Percentiles rank a stretch among this genome's conserved stretches.
Conservation (phyloP, 2,329 filamentous ascomycete genomes). For the Periconia digitata region DNA sequence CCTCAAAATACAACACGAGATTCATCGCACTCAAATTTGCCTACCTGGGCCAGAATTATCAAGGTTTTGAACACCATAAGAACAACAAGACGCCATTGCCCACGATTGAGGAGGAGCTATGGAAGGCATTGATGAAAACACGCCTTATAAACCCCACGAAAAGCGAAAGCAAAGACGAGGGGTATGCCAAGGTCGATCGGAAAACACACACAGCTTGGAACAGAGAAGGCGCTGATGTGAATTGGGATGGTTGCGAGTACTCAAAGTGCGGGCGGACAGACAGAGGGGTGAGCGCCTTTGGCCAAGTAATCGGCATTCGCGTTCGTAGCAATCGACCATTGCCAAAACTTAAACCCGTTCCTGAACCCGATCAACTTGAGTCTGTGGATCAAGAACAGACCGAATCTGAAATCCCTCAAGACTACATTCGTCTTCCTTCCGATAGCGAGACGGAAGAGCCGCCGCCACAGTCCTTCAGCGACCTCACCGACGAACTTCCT, state of each 20-base stretch:
- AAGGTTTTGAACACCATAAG: conserved; percentile 86
- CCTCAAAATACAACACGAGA: conserved; percentile 77
- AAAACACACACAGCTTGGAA: conserved; percentile 41
- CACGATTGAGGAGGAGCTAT: conserved; percentile 90
- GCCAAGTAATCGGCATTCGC: conserved; percentile 84
- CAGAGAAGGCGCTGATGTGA: conserved; percentile 54
- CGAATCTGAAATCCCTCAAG: conserved; percentile 1
- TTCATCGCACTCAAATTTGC: conserved; percentile 90
- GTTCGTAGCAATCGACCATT: conserved; percentile 78
- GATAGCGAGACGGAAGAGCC: conserved; percentile 14
- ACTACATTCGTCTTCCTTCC: conserved; percentile 1
- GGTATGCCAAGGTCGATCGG: conserved; percentile 31
- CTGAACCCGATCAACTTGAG: conserved; percentile 8
- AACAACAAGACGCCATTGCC: conserved; percentile 69
- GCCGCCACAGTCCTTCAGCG: conserved; percentile 56
- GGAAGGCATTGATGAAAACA: conserved; percentile 83
- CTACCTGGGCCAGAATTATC: conserved; percentile 88
- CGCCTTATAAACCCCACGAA: conserved; percentile 63
- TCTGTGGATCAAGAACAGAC: not conserved
- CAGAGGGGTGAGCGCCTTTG: conserved; percentile 91
- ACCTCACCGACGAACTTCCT: conserved; percentile 76
- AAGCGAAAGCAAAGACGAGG: conserved; percentile 21
- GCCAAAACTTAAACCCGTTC: conserved; percentile 19
- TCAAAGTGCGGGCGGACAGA: conserved; percentile 95
- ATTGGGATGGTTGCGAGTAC: conserved; percentile 85